These are phyloP conservation scores for Phytophthora multivora DNA, from an alignment of 352 stramenopile species.

Conservation along the genomic window DNA sequence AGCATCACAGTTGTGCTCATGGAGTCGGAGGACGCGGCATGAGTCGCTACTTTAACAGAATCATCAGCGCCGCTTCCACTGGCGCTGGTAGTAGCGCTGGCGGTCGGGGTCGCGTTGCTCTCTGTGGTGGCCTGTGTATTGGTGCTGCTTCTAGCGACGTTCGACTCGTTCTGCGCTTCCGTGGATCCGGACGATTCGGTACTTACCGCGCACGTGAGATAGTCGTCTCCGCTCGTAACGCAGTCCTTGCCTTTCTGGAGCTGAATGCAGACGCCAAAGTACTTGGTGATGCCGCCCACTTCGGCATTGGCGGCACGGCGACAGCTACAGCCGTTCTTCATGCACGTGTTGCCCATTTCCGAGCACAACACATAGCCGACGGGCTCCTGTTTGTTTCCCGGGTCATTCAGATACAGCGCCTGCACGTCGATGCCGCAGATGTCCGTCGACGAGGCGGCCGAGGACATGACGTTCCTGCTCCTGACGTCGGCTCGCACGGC, in stretches of 20 bases:
- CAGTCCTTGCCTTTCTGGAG: conserved; percentile 29
- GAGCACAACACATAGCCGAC: conserved; percentile 33
- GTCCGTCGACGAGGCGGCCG: conserved; percentile 19
- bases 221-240: conserved; percentile 26
- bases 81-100: conserved; percentile 5
- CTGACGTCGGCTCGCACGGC: conserved; percentile 20
- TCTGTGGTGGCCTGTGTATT: conserved; percentile 22
- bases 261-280: conserved; percentile 38
- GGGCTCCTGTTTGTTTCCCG: conserved; percentile 34
- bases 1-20: conserved; percentile 31
- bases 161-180: conserved; percentile 19
- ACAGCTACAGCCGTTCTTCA: conserved; percentile 40
- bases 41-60: conserved; percentile 1
- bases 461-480: conserved; percentile 10
- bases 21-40: conserved; percentile 6
- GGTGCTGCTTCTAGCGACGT: neutral
- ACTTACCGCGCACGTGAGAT: conserved; percentile 32
- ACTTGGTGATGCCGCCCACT: conserved; percentile 24
- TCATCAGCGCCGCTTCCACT: neutral
- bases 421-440: conserved; percentile 33
- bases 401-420: conserved; percentile 38
- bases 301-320: conserved; percentile 17
- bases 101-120: conserved; percentile 12
- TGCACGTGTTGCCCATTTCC: conserved; percentile 38
- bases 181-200: neutral